Conservation (phyloP, 1,284 basidiomycete genomes). For the Baeospora myosura region DNA sequence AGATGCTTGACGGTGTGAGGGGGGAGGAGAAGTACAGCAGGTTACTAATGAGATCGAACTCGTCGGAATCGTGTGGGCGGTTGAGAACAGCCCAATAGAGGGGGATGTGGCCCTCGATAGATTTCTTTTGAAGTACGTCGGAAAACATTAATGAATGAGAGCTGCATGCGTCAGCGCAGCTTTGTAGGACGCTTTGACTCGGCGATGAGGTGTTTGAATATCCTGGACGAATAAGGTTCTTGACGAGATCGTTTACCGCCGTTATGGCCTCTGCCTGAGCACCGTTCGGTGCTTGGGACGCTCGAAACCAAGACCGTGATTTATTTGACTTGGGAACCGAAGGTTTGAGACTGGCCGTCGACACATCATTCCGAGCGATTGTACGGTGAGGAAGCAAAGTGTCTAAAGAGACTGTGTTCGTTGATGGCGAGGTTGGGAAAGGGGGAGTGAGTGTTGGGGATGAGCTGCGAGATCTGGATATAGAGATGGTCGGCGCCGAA, state of each 20-base stretch:
- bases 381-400: too few species aligned
- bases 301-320: background rate
- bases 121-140: constrained; percentile 49
- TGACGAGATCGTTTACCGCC: constrained; percentile 40
- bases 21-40: constrained; percentile 51
- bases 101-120: constrained; percentile 56
- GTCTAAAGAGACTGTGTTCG: too few species aligned
- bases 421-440: too few species aligned
- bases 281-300: background rate
- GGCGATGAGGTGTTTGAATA: constrained; percentile 13
- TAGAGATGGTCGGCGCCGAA: too few species aligned
- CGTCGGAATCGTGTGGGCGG: constrained; percentile 29
- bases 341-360: too few species aligned
- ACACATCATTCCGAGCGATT: too few species aligned
- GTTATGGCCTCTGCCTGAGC: background rate
- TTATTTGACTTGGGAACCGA: too few species aligned
- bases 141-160: constrained; percentile 33
- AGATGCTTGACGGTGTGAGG: constrained; percentile 37
- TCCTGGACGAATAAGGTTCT: constrained; percentile 15
- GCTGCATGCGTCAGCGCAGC: constrained; percentile 39
- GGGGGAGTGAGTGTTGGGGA: too few species aligned
- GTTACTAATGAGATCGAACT: constrained; percentile 35
- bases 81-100: constrained; percentile 68
- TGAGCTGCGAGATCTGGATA: too few species aligned
- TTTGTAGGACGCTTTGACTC: constrained; percentile 33